phyloP scores from a whole-genome alignment of 176 grass and related monocot species.

The Lolium rigidum region DNA sequence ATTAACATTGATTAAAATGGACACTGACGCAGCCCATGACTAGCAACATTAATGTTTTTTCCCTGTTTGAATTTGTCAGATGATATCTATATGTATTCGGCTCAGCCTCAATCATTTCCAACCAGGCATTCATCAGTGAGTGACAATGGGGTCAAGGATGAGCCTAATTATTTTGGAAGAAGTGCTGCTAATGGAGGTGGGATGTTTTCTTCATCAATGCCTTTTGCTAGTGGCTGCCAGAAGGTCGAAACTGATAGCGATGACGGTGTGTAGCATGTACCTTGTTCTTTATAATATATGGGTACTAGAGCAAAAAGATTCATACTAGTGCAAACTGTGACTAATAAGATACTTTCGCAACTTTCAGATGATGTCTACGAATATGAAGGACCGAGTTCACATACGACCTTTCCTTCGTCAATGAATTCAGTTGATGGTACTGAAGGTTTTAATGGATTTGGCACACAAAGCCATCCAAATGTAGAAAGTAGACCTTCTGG shows the following conservation, averaged over 20 bases:
- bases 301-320: background rate
- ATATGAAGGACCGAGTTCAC: conserved; percentile 45
- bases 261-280: conserved; percentile 13
- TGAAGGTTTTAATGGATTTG: conserved; percentile 31
- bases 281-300: conserved; percentile 23
- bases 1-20: background rate
- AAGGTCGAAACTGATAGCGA: background rate
- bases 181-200: conserved; percentile 33
- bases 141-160: conserved; percentile 28
- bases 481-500: conserved; percentile 57
- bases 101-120: conserved; percentile 34
- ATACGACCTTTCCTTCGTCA: conserved; percentile 63
- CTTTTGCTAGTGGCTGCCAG: background rate
- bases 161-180: conserved; percentile 34
- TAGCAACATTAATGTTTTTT: background rate
- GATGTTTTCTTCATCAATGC: conserved; percentile 29
- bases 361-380: conserved; percentile 55
- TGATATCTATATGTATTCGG: background rate
- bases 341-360: conserved; percentile 11
- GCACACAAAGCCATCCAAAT: conserved; percentile 41
- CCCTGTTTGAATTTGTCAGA: conserved; percentile 4
- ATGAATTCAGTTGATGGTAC: conserved; percentile 44
- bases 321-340: background rate
- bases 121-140: conserved; percentile 28
- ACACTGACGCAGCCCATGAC: background rate